Evolutionary conservation across 202 grass and related monocot genomes (phyloP), one percentile per base, ranked within the genome.

Genomic region (Panicum virgatum): DNA sequence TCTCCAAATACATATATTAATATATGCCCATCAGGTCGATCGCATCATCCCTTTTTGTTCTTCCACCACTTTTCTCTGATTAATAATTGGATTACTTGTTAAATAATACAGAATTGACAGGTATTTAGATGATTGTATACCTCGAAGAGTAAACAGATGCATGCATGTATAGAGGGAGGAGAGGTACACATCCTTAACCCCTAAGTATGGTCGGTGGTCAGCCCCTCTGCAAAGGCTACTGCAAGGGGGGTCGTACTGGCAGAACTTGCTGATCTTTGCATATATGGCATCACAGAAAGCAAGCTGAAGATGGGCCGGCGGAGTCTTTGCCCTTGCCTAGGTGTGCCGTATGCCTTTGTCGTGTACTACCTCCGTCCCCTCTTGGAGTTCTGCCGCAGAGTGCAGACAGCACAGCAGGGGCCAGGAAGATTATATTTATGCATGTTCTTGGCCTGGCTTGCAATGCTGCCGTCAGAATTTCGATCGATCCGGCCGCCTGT

Each of bases 231-330:
- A 71, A 43, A 71, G 66, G 39, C 0, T 58, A 64, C 16, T 72
- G 78, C 44, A 43, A 29, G 32, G 32, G 32, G 32, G 32, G 77
- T 5, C 9, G 12, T 29, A 26, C 39, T 82, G 56, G 58, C 80
- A 73, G 16, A 53, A 62, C 27, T 58, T 39, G 42, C 29, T 56
- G 34, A 20, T 3, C 54, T 38, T 30, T 62, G 22, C 50, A 27
- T 19, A 36, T 36, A 25, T 53, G 22, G 83, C 66, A 80, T 80
- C 83, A 32, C 43, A 63, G 27, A 64, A 84, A 78, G 74, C 30
- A 7, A 51, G 40, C 54, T 29, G 72, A 72, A 61, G 54, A 12
- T 32, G 30, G 59, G 48, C 59, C 52, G 51, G 20, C 22, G 6
- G 7, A 20, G 50, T 3, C 12, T 13, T 12, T 15, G 12, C 26